A percentile compares a stretch with the other conserved stretches of the same genome.
phyloP scores from a whole-genome alignment of 768 basidiomycete genomes.

The Cystobasidium onofrii region DNA sequence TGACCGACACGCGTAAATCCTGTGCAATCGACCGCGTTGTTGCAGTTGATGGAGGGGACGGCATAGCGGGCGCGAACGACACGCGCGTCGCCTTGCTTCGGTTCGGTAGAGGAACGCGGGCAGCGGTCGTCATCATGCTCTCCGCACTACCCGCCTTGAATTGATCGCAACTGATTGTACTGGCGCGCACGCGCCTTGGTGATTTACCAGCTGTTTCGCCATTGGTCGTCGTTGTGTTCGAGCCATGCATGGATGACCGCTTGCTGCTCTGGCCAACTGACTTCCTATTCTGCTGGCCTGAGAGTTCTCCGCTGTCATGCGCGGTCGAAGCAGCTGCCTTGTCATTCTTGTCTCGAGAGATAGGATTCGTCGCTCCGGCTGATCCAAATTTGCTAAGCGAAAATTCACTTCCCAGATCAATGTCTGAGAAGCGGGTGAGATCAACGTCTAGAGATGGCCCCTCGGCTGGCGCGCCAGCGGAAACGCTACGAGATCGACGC shows the following conservation, averaged over 20 bases:
- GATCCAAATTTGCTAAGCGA: conserved; percentile 11
- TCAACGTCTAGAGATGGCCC: neutral
- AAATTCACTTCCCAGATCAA: conserved; percentile 25
- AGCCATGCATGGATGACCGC: too few species aligned
- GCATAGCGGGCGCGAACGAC: neutral
- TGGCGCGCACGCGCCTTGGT: neutral
- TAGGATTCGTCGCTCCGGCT: neutral
- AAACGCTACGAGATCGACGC: neutral
- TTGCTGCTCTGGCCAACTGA: too few species aligned
- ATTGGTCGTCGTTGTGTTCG: too few species aligned
- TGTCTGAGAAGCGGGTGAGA: conserved; percentile 14
- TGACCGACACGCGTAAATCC: conserved; percentile 10
- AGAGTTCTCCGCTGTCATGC: too few species aligned
- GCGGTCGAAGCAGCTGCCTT: neutral
- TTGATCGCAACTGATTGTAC: conserved; percentile 3
- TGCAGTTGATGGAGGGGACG: neutral
- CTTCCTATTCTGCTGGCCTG: too few species aligned
- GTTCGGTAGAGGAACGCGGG: conserved; percentile 1
- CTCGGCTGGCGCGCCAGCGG: neutral
- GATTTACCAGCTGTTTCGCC: neutral
- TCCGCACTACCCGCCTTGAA: neutral
- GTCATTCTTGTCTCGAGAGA: neutral
- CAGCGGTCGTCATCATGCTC: conserved; percentile 22
- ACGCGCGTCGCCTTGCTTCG: conserved; percentile 26
- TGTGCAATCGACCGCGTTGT: conserved; percentile 11